Base-by-base conservation (phyloP, 2,329 filamentous ascomycete genomes). In the Colletotrichum tanaceti region DNA sequence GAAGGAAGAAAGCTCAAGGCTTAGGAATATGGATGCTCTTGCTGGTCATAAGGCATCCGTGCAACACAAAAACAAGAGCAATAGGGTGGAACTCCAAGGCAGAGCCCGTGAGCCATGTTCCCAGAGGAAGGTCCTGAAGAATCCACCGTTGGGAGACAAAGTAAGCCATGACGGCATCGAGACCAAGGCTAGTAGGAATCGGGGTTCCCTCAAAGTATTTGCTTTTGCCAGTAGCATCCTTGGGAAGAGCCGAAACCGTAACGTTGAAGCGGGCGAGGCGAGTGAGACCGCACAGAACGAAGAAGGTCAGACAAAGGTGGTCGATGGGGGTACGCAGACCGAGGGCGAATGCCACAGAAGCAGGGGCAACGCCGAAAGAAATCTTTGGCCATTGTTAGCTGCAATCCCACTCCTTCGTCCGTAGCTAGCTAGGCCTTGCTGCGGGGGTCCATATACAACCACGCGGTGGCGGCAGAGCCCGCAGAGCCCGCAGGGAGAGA, bases 251-350 rank as follows among this genome's bases (percentile, higher is more conserved):
- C 43, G 90, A 87, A 44, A 96, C 94, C 13, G 96, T 98, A 59
- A 99, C 96, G 80, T 99, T 99, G 89, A 99, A 99, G 72, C 96
- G 92, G 53, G 96, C 96, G 13, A 99, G 89, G 58, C 96, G 91
- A 3, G 94, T 97, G 54, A 99, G 89, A 65, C 96, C 96, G 81
- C 93, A 97, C 59, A 99, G 91, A 52, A 98, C 94, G 81, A 98
- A 99, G 81, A 95, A 93, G 65, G 91, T 86, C 53, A 99, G 84
- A 71, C 83, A 85, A 63, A 97, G 74, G 75, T 97, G 94, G 82
- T 99, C 96, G 76, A 93, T 78, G 3, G 89, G 83, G 13, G 94
- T 97, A 77, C 94, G 94, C 71, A 98, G 82, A 74, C 96, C 96
- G 74, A 99, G 88, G 57, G 93, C 90, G 79, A 98, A 97, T 53